phyloP scores from a whole-genome alignment of 2,329 filamentous ascomycete genomes.

The Setomelanomma holmii region DNA sequence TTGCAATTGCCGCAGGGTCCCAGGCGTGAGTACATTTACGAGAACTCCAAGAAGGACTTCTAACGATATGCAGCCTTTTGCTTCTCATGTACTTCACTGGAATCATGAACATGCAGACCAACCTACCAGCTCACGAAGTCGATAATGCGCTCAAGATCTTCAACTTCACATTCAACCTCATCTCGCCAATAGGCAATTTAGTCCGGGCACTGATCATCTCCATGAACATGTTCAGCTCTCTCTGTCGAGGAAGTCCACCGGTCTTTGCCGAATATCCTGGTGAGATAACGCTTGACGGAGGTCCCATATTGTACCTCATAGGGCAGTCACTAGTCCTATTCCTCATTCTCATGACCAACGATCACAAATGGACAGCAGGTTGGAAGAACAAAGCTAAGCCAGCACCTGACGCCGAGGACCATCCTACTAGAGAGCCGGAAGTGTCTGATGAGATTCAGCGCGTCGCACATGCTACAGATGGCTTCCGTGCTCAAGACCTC shows the following conservation, averaged over 20 bases:
- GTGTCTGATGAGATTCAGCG: constrained; percentile 69
- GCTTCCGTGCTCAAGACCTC: constrained; percentile 77
- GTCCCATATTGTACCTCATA: constrained; percentile 80
- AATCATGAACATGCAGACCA: constrained; percentile 22
- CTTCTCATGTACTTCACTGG: constrained; percentile 54
- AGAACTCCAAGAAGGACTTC: not conserved
- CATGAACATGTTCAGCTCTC: constrained; percentile 79
- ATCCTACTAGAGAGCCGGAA: constrained; percentile 52
- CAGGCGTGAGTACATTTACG: constrained; percentile 61
- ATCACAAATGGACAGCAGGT: constrained; percentile 66
- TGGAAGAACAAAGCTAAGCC: constrained; percentile 27
- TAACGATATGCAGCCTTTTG: constrained; percentile 42
- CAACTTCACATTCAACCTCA: constrained; percentile 74
- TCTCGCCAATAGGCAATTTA: constrained; percentile 78
- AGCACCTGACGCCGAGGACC: constrained; percentile 49
- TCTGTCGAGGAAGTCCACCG: constrained; percentile 67
- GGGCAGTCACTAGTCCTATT: constrained; percentile 75
- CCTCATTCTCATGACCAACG: constrained; percentile 74
- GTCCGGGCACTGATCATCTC: constrained; percentile 74
- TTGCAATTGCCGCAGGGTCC: constrained; percentile 77
- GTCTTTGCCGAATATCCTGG: constrained; percentile 73
- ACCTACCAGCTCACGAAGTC: constrained; percentile 17
- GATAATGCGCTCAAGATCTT: constrained; percentile 63
- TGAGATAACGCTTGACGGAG: constrained; percentile 75
- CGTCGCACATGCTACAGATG: constrained; percentile 71